phyloP scores from a whole-genome alignment of 2,329 filamentous ascomycete species.

The Ascochyta fabae region DNA sequence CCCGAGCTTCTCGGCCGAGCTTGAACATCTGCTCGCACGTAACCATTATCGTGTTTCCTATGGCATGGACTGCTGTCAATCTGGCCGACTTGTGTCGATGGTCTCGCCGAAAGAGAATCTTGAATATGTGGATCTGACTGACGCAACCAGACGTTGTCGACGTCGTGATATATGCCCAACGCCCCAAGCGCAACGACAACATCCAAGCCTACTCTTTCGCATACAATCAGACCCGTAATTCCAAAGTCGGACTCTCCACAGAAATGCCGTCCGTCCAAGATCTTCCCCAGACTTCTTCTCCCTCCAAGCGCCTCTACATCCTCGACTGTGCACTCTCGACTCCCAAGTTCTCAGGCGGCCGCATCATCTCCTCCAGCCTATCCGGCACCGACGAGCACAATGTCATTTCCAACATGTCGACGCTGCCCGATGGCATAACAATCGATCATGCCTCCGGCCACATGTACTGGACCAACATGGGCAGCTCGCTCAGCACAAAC shows the following conservation, averaged over 20 bases:
- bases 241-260: not conserved
- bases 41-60: not conserved
- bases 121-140: not conserved
- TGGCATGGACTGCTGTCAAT: not conserved
- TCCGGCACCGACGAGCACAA: not conserved
- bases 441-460: slow-evolving; percentile 23
- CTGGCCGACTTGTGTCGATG: not conserved
- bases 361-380: slow-evolving; percentile 7
- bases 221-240: not conserved
- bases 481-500: slow-evolving; percentile 25
- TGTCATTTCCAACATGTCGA: slow-evolving; percentile 13
- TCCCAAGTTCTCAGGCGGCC: slow-evolving; percentile 1
- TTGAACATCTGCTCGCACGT: not conserved
- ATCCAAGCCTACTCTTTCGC: not conserved
- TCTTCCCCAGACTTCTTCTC: not conserved
- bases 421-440: slow-evolving; percentile 41
- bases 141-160: not conserved
- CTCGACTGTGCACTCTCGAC: slow-evolving; percentile 12
- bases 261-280: slow-evolving; percentile 32
- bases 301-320: slow-evolving; percentile 4
- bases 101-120: not conserved
- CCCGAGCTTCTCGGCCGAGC: slow-evolving; percentile 10
- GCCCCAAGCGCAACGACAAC: not conserved
- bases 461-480: slow-evolving; percentile 44
- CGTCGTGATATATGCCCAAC: not conserved